Evolutionary conservation across 345 rosid species (phyloP).

Genomic region (Toxicodendron radicans): DNA sequence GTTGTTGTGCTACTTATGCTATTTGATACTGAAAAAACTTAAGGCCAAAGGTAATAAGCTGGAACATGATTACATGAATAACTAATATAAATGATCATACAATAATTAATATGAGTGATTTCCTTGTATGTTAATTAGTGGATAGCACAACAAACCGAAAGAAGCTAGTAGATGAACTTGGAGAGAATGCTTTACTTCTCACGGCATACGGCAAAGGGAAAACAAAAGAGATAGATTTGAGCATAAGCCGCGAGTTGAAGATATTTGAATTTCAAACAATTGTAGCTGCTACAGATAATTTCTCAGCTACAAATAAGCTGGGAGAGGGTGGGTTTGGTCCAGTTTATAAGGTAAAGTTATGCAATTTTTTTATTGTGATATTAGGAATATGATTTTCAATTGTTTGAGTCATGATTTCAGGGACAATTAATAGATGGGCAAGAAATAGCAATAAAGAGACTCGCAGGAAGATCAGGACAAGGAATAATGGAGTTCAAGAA

Average conservation of each 20-base stretch:
- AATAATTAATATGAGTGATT: too few relatives aligned
- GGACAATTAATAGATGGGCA: neutral
- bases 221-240: neutral
- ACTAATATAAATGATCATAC: too few relatives aligned
- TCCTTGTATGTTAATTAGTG: too few relatives aligned
- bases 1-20: neutral
- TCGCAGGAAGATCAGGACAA: slow-evolving; percentile 9
- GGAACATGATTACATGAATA: too few relatives aligned
- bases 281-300: slow-evolving; percentile 20
- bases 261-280: slow-evolving; percentile 26
- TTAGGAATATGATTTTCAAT: too few relatives aligned
- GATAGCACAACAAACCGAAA: too few relatives aligned
- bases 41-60: neutral
- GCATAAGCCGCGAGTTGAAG: slow-evolving; percentile 12
- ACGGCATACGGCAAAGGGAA: neutral
- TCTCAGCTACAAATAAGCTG: slow-evolving; percentile 21
- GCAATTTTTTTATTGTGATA: too few relatives aligned
- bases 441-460: slow-evolving; percentile 16
- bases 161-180: too few relatives aligned
- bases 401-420: neutral
- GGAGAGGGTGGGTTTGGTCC: slow-evolving; percentile 33
- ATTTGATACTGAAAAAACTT: neutral
- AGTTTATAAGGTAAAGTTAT: slow-evolving; percentile 21
- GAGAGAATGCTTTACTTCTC: too few relatives aligned
- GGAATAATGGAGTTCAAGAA: slow-evolving; percentile 19